These are phyloP conservation scores for Russula earlei DNA, from an alignment of 768 basidiomycete genomes.

Conservation along the genomic window DNA sequence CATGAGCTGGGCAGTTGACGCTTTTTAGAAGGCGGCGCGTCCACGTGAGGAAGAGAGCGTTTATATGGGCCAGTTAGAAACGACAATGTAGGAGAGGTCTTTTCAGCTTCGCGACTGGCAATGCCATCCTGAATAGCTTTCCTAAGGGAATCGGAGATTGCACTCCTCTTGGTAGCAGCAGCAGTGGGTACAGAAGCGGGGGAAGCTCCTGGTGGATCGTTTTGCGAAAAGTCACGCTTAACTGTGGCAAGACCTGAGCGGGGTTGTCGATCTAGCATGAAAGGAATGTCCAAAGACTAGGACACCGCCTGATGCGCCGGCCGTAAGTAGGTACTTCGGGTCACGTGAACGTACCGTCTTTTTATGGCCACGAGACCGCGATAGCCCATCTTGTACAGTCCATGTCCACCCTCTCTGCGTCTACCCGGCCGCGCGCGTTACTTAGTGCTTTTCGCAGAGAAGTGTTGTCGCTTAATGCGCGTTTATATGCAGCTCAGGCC, in stretches of 20 bases:
- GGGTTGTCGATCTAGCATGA: slow-evolving; percentile 19
- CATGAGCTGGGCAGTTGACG: slow-evolving; percentile 18
- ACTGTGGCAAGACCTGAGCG: slow-evolving; percentile 53
- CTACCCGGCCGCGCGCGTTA: neutral
- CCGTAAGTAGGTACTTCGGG: too few relatives aligned
- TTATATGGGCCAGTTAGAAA: slow-evolving; percentile 21
- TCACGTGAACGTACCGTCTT: too few relatives aligned
- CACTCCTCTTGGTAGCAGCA: slow-evolving; percentile 32
- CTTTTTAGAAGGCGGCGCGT: slow-evolving; percentile 2
- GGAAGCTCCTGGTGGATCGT: slow-evolving; percentile 18
- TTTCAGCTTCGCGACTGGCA: slow-evolving; percentile 14
- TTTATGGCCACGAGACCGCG: too few relatives aligned
- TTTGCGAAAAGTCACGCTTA: slow-evolving; percentile 52
- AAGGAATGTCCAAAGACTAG: neutral
- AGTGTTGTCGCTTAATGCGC: neutral
- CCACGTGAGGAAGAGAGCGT: slow-evolving; percentile 16
- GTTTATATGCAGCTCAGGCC: slow-evolving; percentile 10
- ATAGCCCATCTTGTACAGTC: too few relatives aligned
- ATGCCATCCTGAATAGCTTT: slow-evolving; percentile 18
- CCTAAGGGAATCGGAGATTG: slow-evolving; percentile 17
- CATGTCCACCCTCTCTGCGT: slow-evolving; percentile 8
- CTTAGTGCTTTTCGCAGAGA: neutral
- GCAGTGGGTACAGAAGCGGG: slow-evolving; percentile 35
- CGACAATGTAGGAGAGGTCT: neutral
- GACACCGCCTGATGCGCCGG: too few relatives aligned